Percentiles rank a stretch among this genome's conserved stretches.
phyloP scores from a whole-genome alignment of 495 filamentous ascomycete species.

The Neurospora tetraspora region DNA sequence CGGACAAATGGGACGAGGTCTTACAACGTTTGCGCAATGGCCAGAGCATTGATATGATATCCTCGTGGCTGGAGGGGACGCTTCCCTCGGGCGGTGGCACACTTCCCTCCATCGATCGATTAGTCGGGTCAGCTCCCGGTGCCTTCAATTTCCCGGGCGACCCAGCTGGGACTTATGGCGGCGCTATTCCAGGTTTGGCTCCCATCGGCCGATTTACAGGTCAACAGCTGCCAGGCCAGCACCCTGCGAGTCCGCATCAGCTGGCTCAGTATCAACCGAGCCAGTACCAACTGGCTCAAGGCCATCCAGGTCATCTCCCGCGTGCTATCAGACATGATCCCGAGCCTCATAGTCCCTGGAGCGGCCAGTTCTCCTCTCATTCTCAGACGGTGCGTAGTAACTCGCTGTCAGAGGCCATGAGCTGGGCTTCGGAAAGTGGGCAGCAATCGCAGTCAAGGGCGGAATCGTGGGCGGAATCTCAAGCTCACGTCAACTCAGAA shows the following conservation, averaged over 20 bases:
- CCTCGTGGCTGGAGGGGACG: conserved; percentile 31
- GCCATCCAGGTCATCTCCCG: not conserved
- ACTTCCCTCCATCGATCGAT: conserved; percentile 3
- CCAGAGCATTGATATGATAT: conserved; percentile 38
- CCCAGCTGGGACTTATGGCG: not conserved
- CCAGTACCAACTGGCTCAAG: not conserved
- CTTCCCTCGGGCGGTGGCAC: conserved; percentile 11
- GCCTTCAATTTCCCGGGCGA: not conserved
- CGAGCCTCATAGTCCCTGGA: conserved; percentile 31
- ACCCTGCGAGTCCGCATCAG: not conserved
- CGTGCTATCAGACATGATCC: conserved; percentile 21
- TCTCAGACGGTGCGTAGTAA: conserved; percentile 29
- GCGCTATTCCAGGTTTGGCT: not conserved
- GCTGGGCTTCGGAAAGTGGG: conserved; percentile 26
- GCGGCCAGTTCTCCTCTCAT: conserved; percentile 27
- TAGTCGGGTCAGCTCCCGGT: not conserved
- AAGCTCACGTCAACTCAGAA: conserved; percentile 7
- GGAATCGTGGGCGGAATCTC: conserved; percentile 29
- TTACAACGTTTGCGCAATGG: conserved; percentile 37
- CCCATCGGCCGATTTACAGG: not conserved
- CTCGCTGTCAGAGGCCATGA: conserved; percentile 29
- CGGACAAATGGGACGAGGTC: conserved; percentile 37
- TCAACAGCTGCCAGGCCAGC: not conserved
- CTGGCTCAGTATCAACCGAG: not conserved
- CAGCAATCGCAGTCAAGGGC: conserved; percentile 27